Conservation (phyloP, 257 asterid species). For the Solanum sitiens region DNA sequence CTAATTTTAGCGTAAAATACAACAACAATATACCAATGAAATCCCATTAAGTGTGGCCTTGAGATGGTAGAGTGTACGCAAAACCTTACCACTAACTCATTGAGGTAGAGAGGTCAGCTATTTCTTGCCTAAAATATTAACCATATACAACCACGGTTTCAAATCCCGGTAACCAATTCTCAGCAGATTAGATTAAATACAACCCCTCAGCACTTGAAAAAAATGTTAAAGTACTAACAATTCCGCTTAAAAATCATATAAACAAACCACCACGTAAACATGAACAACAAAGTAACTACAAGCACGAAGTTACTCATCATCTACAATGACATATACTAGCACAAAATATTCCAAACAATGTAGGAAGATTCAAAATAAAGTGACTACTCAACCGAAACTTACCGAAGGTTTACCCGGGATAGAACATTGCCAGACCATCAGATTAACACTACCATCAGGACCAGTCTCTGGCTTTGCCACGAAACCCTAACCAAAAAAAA, state of each 20-base stretch:
- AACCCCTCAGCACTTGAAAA: background rate
- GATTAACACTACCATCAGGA: constrained; percentile 11
- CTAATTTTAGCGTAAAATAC: background rate
- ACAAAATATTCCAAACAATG: background rate
- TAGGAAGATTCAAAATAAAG: background rate
- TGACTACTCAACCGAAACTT: background rate
- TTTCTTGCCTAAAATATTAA: background rate
- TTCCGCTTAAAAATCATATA: background rate
- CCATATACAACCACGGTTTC: background rate
- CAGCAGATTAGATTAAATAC: background rate
- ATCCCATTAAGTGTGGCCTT: background rate
- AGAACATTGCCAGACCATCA: constrained; percentile 24
- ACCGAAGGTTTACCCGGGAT: constrained; percentile 27
- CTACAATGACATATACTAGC: background rate
- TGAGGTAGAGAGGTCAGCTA: too few relatives aligned
- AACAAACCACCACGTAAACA: background rate
- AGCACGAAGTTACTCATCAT: background rate
- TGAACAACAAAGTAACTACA: background rate
- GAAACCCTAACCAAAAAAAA: constrained; percentile 12
- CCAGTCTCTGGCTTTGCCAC: constrained; percentile 25
- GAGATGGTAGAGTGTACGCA: background rate
- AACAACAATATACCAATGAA: background rate
- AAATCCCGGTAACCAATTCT: background rate
- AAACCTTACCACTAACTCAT: background rate
- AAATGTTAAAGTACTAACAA: background rate